Evolutionary conservation across 2,329 filamentous ascomycete genomes (phyloP).

Genomic region (Curvularia sp.): DNA sequence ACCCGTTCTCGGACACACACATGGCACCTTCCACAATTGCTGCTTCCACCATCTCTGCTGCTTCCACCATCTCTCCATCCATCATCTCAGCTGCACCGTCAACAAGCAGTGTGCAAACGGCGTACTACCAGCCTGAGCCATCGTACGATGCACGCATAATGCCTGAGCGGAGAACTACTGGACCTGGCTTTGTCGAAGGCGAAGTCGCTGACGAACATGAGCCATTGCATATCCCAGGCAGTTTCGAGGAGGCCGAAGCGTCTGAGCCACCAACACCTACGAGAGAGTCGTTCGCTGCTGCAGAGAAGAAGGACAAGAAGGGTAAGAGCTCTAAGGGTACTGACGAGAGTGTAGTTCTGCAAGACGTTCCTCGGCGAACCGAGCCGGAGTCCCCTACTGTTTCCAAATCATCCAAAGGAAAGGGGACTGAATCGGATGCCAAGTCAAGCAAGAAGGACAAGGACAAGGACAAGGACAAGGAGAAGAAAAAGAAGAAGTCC

Average conservation of each 20-base stretch:
- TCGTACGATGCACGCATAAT: constrained; percentile 46
- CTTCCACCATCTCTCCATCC: background rate
- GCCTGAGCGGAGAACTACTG: constrained; percentile 25
- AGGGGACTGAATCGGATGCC: constrained; percentile 24
- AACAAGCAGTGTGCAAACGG: constrained; percentile 33
- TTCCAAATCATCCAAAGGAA: constrained; percentile 19
- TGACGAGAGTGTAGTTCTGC: constrained; percentile 31
- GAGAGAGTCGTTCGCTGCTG: constrained; percentile 24
- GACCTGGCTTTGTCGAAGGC: constrained; percentile 47
- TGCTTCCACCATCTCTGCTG: constrained; percentile 26
- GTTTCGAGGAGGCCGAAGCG: constrained; percentile 58
- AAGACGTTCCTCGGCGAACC: constrained; percentile 22
- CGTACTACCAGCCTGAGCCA: constrained; percentile 53
- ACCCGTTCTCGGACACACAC: constrained; percentile 40
- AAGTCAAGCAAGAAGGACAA: constrained; percentile 48
- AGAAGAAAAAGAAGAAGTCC: constrained; percentile 34
- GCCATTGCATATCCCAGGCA: constrained; percentile 67
- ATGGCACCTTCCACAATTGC: constrained; percentile 31
- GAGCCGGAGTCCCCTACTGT: constrained; percentile 18
- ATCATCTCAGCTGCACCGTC: constrained; percentile 27
- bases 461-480: constrained; percentile 8
- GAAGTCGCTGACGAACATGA: constrained; percentile 61
- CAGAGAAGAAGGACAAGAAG: constrained; percentile 35
- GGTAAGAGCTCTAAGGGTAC: constrained; percentile 35
- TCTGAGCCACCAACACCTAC: constrained; percentile 24